These are phyloP conservation scores for Rhodotorula sp. DNA, from an alignment of 1,284 basidiomycete species.

Conservation along the genomic window DNA sequence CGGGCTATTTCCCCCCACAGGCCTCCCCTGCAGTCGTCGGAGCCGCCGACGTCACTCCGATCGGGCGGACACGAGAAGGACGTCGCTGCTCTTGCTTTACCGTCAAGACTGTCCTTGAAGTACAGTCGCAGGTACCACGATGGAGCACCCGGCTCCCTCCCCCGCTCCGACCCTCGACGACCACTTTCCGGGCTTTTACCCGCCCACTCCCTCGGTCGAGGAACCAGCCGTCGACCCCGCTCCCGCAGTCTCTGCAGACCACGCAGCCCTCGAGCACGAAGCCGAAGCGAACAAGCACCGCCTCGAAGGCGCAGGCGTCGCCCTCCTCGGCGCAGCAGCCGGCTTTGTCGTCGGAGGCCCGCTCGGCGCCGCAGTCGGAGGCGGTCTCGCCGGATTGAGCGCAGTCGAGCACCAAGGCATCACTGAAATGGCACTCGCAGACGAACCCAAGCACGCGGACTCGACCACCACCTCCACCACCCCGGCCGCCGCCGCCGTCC, in stretches of 20 bases:
- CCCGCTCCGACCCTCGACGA: constrained; percentile 14
- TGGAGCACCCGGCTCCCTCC: constrained; percentile 11
- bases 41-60: no score
- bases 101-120: neutral
- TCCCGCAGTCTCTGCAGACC: neutral
- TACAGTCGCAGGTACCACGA: no score
- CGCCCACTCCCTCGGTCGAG: neutral
- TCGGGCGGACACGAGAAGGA: neutral
- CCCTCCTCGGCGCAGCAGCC: constrained; percentile 4
- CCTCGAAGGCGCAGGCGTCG: constrained; percentile 4
- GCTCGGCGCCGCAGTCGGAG: constrained; percentile 12
- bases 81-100: neutral
- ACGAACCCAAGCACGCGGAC: neutral
- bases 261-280: neutral
- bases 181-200: constrained; percentile 18
- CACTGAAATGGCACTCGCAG: neutral
- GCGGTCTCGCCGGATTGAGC: constrained; percentile 7
- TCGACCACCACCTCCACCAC: neutral
- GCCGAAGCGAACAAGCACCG: neutral
- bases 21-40: no score
- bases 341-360: constrained; percentile 26
- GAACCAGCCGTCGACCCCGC: neutral
- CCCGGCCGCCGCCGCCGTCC: neutral
- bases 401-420: constrained; percentile 11
- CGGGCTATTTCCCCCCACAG: no score